These are phyloP conservation scores for Triticum urartu DNA, from an alignment of 176 grass and related monocot genomes.

Conservation along the genomic window DNA sequence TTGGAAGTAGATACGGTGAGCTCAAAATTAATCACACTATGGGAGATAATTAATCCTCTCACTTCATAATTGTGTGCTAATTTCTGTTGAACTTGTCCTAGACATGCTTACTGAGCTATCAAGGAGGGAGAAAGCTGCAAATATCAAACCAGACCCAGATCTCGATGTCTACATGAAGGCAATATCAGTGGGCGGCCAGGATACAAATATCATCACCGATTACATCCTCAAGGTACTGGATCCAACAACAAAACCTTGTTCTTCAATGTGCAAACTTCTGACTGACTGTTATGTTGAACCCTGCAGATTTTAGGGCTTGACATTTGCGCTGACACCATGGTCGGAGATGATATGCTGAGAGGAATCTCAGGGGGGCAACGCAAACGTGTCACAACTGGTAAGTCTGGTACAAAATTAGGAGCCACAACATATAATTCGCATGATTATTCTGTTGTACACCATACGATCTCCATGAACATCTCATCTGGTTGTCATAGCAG, in stretches of 20 bases:
- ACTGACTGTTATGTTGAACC: slow-evolving; percentile 17
- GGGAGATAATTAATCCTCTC: neutral
- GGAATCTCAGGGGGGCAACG: slow-evolving; percentile 65
- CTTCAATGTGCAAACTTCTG: neutral
- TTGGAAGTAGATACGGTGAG: slow-evolving; percentile 74
- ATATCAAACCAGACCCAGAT: slow-evolving; percentile 62
- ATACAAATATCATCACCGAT: slow-evolving; percentile 58
- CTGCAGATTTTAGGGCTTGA: slow-evolving; percentile 61
- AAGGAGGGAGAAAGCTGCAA: slow-evolving; percentile 60
- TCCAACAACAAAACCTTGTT: neutral
- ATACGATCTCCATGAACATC: neutral
- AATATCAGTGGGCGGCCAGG: slow-evolving; percentile 40
- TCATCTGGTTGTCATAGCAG: neutral
- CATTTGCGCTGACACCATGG: slow-evolving; percentile 61
- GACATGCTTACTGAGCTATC: slow-evolving; percentile 67
- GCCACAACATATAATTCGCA: neutral
- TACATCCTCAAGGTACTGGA: slow-evolving; percentile 53
- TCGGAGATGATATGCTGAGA: slow-evolving; percentile 61
- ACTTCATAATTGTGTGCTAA: slow-evolving; percentile 12
- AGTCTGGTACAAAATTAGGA: no score
- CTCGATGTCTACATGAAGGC: slow-evolving; percentile 73
- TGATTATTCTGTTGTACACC: neutral
- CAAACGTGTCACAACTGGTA: slow-evolving; percentile 62
- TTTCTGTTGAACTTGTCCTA: slow-evolving; percentile 10
- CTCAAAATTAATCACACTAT: neutral